Percentiles rank a stretch among this genome's conserved stretches.
Evolutionary conservation across 139 green algal species (phyloP).

Genomic region (Pseudopediastrum boryanum): DNA sequence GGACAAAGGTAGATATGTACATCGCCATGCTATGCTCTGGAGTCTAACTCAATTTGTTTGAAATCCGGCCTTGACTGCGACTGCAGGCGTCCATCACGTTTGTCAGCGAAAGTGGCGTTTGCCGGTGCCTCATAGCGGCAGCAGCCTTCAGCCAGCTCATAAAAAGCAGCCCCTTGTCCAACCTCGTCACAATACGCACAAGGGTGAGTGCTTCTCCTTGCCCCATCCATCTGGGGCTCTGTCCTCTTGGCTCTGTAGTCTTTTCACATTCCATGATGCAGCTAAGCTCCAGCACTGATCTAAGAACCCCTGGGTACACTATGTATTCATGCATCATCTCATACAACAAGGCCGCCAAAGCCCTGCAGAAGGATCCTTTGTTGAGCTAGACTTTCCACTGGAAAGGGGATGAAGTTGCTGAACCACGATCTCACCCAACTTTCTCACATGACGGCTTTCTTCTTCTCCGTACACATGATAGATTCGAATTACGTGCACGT

Average conservation of each 20-base stretch:
- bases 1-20: not conserved
- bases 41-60: not conserved
- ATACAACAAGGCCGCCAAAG: no score
- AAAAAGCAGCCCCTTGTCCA: slow-evolving; percentile 35
- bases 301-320: not conserved
- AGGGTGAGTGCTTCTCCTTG: slow-evolving; percentile 39
- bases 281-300: not conserved
- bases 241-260: no score
- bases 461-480: not conserved
- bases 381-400: no score
- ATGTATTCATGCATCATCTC: not conserved
- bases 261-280: not conserved
- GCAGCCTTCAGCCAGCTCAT: slow-evolving; percentile 58
- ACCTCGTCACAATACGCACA: slow-evolving; percentile 44
- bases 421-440: not conserved
- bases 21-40: not conserved
- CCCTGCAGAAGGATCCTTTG: no score
- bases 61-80: not conserved
- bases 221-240: no score
- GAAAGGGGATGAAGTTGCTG: no score
- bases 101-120: slow-evolving; percentile 81
- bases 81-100: slow-evolving; percentile 59
- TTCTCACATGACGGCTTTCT: not conserved
- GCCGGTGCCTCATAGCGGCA: slow-evolving; percentile 71
- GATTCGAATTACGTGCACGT: not conserved